A percentile compares a stretch with the other conserved stretches of the same genome.
Evolutionary conservation across 352 stramenopile genomes (phyloP).

Genomic region (Phytophthora pistaciae): DNA sequence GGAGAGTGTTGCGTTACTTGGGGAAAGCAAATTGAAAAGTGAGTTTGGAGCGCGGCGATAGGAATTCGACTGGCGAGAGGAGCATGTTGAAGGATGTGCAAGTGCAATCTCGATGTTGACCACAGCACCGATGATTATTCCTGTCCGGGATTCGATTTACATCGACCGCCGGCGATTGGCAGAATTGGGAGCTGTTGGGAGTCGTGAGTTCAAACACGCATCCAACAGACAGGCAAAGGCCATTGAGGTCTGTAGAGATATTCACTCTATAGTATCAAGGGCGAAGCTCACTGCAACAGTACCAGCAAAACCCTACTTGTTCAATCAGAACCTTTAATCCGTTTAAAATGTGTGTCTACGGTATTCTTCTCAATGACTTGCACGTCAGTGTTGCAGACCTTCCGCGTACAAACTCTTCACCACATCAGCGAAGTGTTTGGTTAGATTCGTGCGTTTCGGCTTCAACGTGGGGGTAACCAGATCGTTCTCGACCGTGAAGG

Average conservation of each 20-base stretch:
- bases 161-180: background rate
- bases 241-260: background rate
- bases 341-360: too few relatives aligned
- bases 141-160: background rate
- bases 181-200: background rate
- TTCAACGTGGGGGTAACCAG: background rate
- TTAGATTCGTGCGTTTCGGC: slow-evolving; percentile 6
- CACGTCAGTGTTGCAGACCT: background rate
- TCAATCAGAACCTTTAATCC: too few relatives aligned
- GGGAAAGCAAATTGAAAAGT: slow-evolving; percentile 22
- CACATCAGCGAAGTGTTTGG: slow-evolving; percentile 51
- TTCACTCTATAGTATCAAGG: too few relatives aligned
- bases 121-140: slow-evolving; percentile 15
- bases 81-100: slow-evolving; percentile 32
- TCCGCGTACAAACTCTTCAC: slow-evolving; percentile 61
- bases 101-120: slow-evolving; percentile 28
- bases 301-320: too few relatives aligned
- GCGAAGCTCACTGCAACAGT: too few relatives aligned
- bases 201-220: slow-evolving; percentile 23
- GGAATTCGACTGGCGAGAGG: slow-evolving; percentile 4
- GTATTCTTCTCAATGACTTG: background rate
- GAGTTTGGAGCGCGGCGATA: background rate
- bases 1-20: background rate
- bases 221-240: slow-evolving; percentile 14
- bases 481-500: background rate